These are phyloP conservation scores for Paecilomyces fulvus DNA, from an alignment of 2,329 filamentous ascomycete genomes.

Conservation along the genomic window DNA sequence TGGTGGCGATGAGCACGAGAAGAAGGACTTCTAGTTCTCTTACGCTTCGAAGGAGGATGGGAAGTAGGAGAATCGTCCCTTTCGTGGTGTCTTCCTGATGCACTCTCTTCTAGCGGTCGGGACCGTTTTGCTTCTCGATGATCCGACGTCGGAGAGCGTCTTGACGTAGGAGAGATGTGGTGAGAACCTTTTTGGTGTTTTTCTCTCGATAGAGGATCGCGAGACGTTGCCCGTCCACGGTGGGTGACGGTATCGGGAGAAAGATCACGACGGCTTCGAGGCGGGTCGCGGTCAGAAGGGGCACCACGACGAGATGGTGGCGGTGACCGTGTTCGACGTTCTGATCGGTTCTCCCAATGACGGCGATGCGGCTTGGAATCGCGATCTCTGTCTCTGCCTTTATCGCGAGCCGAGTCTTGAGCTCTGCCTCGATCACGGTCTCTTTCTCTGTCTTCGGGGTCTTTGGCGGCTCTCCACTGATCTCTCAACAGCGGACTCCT, in stretches of 20 bases:
- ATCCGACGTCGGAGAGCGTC: slow-evolving; percentile 7
- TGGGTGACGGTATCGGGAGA: slow-evolving; percentile 16
- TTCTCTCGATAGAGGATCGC: slow-evolving; percentile 12
- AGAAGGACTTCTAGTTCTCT: slow-evolving; percentile 35
- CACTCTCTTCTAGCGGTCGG: slow-evolving; percentile 10
- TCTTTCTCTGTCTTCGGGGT: slow-evolving; percentile 28
- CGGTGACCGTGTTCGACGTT: slow-evolving; percentile 33
- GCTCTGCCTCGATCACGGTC: slow-evolving; percentile 29
- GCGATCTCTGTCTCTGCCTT: slow-evolving; percentile 33
- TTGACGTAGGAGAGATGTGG: slow-evolving; percentile 13
- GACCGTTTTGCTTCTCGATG: slow-evolving; percentile 13
- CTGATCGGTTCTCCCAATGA: slow-evolving; percentile 26
- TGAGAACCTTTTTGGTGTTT: slow-evolving; percentile 14
- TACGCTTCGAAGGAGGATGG: slow-evolving; percentile 27
- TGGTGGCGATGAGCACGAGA: slow-evolving; percentile 21
- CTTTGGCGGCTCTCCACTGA: slow-evolving; percentile 40
- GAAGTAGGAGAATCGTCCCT: slow-evolving; percentile 23
- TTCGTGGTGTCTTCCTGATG: slow-evolving; percentile 16
- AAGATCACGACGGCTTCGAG: slow-evolving; percentile 20
- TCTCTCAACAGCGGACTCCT: slow-evolving; percentile 43
- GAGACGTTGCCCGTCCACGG: slow-evolving; percentile 19
- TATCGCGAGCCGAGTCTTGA: slow-evolving; percentile 33
- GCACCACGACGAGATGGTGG: slow-evolving; percentile 24
- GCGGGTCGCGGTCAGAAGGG: slow-evolving; percentile 22
- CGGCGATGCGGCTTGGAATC: slow-evolving; percentile 29